Base-by-base conservation (phyloP, 371 early-diverging fungal species). In the Mucor piriformis region DNA sequence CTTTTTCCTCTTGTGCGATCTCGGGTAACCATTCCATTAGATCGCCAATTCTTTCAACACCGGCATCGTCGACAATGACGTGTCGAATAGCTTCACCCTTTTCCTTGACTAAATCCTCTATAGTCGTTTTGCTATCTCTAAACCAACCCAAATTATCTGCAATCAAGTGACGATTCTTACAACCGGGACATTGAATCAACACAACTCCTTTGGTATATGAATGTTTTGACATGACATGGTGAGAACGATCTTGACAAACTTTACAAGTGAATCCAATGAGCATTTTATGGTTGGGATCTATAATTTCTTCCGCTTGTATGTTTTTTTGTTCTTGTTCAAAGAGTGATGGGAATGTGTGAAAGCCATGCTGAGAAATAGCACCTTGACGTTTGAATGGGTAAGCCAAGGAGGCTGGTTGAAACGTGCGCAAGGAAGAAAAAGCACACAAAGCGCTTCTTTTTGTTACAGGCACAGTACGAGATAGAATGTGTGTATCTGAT, bases 101-200 rank as follows among this genome's bases (percentile, higher is more conserved):
- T 61, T 88, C 89, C 60, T 79, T 76, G 74, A 95, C 84, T 33
- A 96, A 71, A 58, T 93, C 91, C 70, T 95, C 94, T 16, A 95
- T 82, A 3, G 88, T 94, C 6, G 90, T 86, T 23, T 77, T 75
- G 20, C 75, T 64, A 68, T 88, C 89, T 44, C 82, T 76, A 72
- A 93, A 94, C 93, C 93, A 98, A 12, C 95, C 97, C 43, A 96
- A 74, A 77, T 98, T 91, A 63, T 98, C 98, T 5, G 98, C 97
- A 64, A 98, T 96, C 62, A 98, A 70, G 67, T 98, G 98, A 25
- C 89, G 80, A 61, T 92, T 93, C 64, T 90, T 83, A 81, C 98
- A 98, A 15, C 87, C 87, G 24, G 92, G 92, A 70, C 98, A 98
- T 63, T 89, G 87, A 56, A 96, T 93, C 55, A 98, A 82, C 25